Evolutionary conservation across 2,329 filamentous ascomycete species (phyloP).

Genomic region (Botryosphaeria dothidea): DNA sequence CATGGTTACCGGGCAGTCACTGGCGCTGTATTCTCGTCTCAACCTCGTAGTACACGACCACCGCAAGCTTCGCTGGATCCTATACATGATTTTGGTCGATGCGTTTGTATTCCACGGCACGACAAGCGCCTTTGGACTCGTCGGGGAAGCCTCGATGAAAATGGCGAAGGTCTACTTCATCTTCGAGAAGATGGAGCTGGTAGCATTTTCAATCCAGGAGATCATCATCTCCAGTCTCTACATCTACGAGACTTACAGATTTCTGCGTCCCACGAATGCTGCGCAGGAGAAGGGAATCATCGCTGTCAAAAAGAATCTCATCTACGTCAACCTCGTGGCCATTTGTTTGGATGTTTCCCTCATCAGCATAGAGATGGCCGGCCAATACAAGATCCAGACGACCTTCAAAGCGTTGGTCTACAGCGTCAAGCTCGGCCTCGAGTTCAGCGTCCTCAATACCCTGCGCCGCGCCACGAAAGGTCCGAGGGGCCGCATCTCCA

Average conservation of each 20-base stretch:
- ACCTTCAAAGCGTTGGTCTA: background rate
- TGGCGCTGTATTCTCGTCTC: slow-evolving; percentile 64
- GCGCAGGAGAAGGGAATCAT: slow-evolving; percentile 26
- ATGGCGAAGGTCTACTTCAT: slow-evolving; percentile 39
- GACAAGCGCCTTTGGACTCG: slow-evolving; percentile 58
- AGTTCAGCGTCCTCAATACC: slow-evolving; percentile 7
- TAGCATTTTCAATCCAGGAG: slow-evolving; percentile 45
- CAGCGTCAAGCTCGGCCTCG: slow-evolving; percentile 9
- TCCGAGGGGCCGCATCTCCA: background rate
- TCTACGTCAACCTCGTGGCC: slow-evolving; percentile 40
- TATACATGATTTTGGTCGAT: slow-evolving; percentile 61
- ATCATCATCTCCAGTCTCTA: slow-evolving; percentile 25
- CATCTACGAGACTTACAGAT: background rate
- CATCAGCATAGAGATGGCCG: slow-evolving; percentile 24
- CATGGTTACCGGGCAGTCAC: slow-evolving; percentile 63
- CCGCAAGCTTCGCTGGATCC: slow-evolving; percentile 49
- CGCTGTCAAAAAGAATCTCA: slow-evolving; percentile 31
- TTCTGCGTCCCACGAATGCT: background rate
- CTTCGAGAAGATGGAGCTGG: slow-evolving; percentile 49
- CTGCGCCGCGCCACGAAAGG: background rate
- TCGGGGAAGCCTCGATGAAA: slow-evolving; percentile 45
- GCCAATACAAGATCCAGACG: slow-evolving; percentile 5
- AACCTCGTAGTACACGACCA: slow-evolving; percentile 60
- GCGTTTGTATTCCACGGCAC: slow-evolving; percentile 56
- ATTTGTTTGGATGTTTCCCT: slow-evolving; percentile 39